A percentile compares a stretch with the other conserved stretches of the same genome.
These are phyloP conservation scores for Mycena vitilis DNA, from an alignment of 768 basidiomycete species.

Conservation along the genomic window DNA sequence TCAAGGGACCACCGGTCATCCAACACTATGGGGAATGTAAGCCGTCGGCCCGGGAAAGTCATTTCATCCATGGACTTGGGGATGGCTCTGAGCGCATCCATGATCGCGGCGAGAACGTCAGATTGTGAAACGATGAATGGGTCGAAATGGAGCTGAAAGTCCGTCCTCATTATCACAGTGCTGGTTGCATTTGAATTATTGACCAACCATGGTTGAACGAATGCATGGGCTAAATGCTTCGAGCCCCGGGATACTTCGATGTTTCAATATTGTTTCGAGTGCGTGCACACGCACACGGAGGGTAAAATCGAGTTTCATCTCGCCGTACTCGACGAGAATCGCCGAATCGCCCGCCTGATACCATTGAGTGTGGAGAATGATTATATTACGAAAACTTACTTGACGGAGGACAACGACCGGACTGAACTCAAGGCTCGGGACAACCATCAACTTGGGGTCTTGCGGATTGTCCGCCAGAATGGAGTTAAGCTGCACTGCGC, in stretches of 20 bases:
- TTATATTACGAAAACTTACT: slow-evolving; percentile 44
- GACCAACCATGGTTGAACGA: slow-evolving; percentile 66
- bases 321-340: slow-evolving; percentile 73
- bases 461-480: slow-evolving; percentile 33
- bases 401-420: slow-evolving; percentile 64
- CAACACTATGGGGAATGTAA: slow-evolving; percentile 72
- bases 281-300: slow-evolving; percentile 70
- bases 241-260: slow-evolving; percentile 49
- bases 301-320: slow-evolving; percentile 62
- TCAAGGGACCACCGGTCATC: slow-evolving; percentile 70
- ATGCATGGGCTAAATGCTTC: slow-evolving; percentile 63
- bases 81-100: slow-evolving; percentile 51
- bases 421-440: slow-evolving; percentile 35
- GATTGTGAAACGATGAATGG: slow-evolving; percentile 54
- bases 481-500: neutral
- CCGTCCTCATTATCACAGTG: neutral
- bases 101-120: slow-evolving; percentile 55
- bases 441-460: slow-evolving; percentile 54
- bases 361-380: neutral
- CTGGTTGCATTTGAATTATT: neutral
- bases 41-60: slow-evolving; percentile 61
- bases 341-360: slow-evolving; percentile 70
- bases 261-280: slow-evolving; percentile 55
- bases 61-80: slow-evolving; percentile 54
- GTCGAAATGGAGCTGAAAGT: slow-evolving; percentile 61